Evolutionary conservation across 345 rosid genomes (phyloP), one percentile per base, ranked within the genome.

Genomic region (Eucalyptus rudis): DNA sequence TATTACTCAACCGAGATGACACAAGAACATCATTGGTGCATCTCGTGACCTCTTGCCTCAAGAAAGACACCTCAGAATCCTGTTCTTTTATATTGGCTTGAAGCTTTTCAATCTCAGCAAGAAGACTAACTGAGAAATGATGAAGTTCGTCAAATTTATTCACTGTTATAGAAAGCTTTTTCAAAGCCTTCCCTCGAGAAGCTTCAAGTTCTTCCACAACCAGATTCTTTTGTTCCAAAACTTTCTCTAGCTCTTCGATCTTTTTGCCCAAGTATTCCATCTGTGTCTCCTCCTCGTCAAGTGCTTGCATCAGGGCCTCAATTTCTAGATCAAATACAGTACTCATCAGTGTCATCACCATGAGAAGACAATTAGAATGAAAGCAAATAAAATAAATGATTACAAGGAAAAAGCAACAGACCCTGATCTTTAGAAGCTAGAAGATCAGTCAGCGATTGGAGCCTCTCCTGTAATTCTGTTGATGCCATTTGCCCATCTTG

Each of bases 1-100:
- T 97, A 59, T 89, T 91, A 91, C 91, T 90, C 89, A 92, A 90
- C 89, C 95, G 99, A 85, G 98, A 95, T 89, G 97, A 92, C 89
- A 87, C 94, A 92, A 96, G 97, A 93, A 90, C 97, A 51, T 96
- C 99, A 92, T 96, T 93, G 88, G 98, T 96, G 92, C 97, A 97
- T 93, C 98, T 95, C 45, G 99, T 96, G 88, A 97, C 98, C 93
- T 97, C 99, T 92, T 97, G 98, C 92, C 99, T 95, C 86, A 97
- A 94, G 95, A 96, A 96, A 89, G 99, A 98, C 86, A 98, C 93
- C 94, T 98, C 99, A 58, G 94, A 90, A 93, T 96, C 98, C 84
- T 97, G 96, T 89, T 98, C 98, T 92, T 95, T 95, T 91, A 97
- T 88, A 90, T 97, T 98, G 52, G 92, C 92, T 88, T 97, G 98